These are phyloP conservation scores for Russula foetens DNA, from an alignment of 768 basidiomycete species.

Conservation along the genomic window DNA sequence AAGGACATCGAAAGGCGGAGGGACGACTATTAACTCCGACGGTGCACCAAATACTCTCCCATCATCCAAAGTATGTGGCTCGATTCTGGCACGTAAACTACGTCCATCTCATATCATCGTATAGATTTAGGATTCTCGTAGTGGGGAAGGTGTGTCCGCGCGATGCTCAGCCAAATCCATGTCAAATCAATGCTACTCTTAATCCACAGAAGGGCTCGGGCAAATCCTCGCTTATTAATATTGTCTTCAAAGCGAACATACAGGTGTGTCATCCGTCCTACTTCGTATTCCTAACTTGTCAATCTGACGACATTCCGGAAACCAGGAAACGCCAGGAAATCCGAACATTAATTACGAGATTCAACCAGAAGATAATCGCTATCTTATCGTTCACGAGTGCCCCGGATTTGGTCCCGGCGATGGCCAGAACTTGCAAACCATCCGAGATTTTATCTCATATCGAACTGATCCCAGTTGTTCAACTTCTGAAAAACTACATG, in stretches of 20 bases:
- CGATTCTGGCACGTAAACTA: neutral
- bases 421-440: neutral
- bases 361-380: neutral
- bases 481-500: neutral
- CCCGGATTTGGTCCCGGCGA: neutral
- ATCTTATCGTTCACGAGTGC: constrained; percentile 1
- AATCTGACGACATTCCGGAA: neutral
- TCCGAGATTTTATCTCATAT: constrained; percentile 1
- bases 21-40: neutral
- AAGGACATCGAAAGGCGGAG: neutral
- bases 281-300: neutral
- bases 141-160: neutral
- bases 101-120: neutral
- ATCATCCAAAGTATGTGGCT: neutral
- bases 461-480: neutral
- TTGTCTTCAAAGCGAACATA: neutral
- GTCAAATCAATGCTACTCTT: neutral
- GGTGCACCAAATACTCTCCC: neutral
- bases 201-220: constrained; percentile 1
- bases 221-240: constrained; percentile 1
- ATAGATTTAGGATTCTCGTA: constrained; percentile 5
- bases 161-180: neutral
- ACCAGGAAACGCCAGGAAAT: neutral
- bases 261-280: neutral
- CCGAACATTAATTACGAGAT: neutral